phyloP scores from a whole-genome alignment of 495 filamentous ascomycete species.

The Penicillium robsamsonii region DNA sequence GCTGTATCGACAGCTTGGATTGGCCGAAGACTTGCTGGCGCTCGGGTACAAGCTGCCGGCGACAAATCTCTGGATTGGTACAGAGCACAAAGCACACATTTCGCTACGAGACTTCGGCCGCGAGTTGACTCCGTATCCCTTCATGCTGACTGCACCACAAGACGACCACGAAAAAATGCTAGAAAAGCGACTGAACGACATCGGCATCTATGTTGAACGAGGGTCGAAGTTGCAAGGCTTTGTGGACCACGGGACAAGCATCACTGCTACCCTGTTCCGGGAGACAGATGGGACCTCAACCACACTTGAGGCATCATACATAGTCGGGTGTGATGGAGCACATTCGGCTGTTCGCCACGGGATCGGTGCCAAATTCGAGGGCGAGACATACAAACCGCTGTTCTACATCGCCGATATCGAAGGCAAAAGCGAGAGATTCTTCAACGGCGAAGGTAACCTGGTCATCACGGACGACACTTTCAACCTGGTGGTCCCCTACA shows the following conservation, averaged over 20 bases:
- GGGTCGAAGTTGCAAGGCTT: conserved; percentile 27
- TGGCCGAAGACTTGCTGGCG: conserved; percentile 34
- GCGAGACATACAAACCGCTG: conserved; percentile 31
- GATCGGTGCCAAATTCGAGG: conserved; percentile 29
- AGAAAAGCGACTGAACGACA: conserved; percentile 29
- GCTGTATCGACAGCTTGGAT: conserved; percentile 38
- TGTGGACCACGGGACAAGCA: conserved; percentile 21
- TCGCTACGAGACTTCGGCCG: conserved; percentile 26
- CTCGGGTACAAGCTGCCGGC: conserved; percentile 34
- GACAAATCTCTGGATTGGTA: conserved; percentile 37
- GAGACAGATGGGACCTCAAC: conserved; percentile 16
- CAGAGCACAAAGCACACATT: conserved; percentile 24
- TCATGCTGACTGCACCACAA: conserved; percentile 31
- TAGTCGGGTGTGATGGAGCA: conserved; percentile 40
- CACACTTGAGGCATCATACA: conserved; percentile 28
- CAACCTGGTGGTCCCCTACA: conserved; percentile 31
- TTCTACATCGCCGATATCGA: conserved; percentile 41
- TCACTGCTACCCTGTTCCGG: conserved; percentile 28
- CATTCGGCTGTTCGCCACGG: conserved; percentile 33
- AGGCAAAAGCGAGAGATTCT: conserved; percentile 23
- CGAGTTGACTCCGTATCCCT: conserved; percentile 37
- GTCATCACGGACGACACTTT: conserved; percentile 28
- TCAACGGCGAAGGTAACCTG: conserved; percentile 39
- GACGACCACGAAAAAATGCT: conserved; percentile 39
- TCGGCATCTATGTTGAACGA: conserved; percentile 35